Conservation (phyloP, 768 basidiomycete species). For the Crucibulum laeve region DNA sequence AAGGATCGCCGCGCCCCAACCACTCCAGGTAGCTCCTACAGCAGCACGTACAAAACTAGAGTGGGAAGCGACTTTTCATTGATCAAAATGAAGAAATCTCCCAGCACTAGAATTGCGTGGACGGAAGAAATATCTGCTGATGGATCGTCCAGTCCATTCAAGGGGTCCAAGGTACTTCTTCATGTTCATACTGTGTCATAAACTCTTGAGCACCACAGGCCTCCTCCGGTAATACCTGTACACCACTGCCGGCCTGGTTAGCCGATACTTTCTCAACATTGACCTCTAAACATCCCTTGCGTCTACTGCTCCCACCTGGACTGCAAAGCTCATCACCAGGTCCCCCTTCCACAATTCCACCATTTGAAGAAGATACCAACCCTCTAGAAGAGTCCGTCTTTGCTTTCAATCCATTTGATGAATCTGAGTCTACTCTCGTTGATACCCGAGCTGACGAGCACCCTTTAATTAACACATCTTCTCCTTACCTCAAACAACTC, state of each 20-base stretch:
- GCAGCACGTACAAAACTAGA: no score
- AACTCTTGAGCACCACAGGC: conserved; percentile 4
- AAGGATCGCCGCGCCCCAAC: background rate
- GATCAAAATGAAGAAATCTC: background rate
- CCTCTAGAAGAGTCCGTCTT: conserved; percentile 6
- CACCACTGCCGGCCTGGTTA: conserved; percentile 54
- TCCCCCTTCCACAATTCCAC: no score
- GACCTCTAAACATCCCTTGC: conserved; percentile 40
- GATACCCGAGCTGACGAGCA: background rate
- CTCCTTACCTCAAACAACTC: background rate
- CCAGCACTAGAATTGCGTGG: background rate
- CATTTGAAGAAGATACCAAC: no score
- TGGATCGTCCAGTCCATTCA: background rate
- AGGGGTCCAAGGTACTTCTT: background rate
- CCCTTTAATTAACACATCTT: background rate
- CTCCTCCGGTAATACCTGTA: conserved; percentile 15
- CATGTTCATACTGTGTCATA: conserved; percentile 3
- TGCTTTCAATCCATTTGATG: conserved; percentile 5
- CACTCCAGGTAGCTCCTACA: background rate
- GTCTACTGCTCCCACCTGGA: conserved; percentile 30
- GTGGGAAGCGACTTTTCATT: no score
- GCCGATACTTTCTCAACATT: conserved; percentile 46
- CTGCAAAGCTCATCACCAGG: no score
- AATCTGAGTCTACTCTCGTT: background rate
- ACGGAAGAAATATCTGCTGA: background rate